phyloP scores from a whole-genome alignment of 73 alveolate species.

The Paramecium caudatum region DNA sequence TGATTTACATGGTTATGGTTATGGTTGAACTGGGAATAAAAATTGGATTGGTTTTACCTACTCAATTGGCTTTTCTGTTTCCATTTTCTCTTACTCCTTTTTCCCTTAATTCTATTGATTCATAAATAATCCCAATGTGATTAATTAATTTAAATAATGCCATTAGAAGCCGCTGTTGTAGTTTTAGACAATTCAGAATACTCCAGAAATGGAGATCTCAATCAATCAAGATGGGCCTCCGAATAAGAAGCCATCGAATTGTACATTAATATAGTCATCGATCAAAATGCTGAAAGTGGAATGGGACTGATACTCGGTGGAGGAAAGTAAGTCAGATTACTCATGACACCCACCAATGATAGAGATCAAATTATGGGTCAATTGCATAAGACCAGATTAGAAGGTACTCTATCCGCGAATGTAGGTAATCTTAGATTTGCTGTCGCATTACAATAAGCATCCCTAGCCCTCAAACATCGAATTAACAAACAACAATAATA shows the following conservation, averaged over 20 bases:
- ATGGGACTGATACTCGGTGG: slow-evolving; percentile 96
- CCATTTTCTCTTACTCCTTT: no score
- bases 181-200: slow-evolving; percentile 95
- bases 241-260: slow-evolving; percentile 91
- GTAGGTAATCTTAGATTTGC: slow-evolving; percentile 87
- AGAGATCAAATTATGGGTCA: slow-evolving; percentile 69
- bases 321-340: slow-evolving; percentile 92
- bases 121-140: slow-evolving; percentile 41
- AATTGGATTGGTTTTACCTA: no score
- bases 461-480: slow-evolving; percentile 95
- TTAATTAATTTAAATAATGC: slow-evolving; percentile 54
- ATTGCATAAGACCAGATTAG: slow-evolving; percentile 79
- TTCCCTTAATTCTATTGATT: no score
- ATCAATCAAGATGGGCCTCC: slow-evolving; percentile 93
- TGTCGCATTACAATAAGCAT: slow-evolving; percentile 89
- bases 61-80: no score
- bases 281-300: slow-evolving; percentile 93
- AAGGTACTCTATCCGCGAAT: slow-evolving; percentile 79
- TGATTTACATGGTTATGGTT: no score
- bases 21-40: no score
- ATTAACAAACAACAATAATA: slow-evolving; percentile 87
- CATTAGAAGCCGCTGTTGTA: slow-evolving; percentile 81
- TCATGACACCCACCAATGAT: slow-evolving; percentile 92
- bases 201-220: slow-evolving; percentile 95
- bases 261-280: slow-evolving; percentile 88